Evolutionary conservation across 2,329 filamentous ascomycete species (phyloP), one percentile per base, ranked within the genome.

Genomic region (Penicillium hordei): DNA sequence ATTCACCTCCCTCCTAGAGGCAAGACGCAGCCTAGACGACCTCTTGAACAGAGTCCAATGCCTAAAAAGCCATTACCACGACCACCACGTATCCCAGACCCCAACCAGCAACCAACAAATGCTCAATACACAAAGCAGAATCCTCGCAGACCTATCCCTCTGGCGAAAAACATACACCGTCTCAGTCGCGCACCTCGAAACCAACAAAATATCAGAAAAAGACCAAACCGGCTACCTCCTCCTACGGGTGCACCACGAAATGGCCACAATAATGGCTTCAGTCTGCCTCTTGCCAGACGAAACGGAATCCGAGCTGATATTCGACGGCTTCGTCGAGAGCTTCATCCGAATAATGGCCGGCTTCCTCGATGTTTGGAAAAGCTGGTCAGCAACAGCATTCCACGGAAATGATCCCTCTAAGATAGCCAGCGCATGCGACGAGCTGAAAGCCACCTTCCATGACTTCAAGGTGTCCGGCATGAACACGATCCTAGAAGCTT

Each of bases 211-310:
- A 23, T 36, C 29, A 2, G 44, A 53, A 3, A 49, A 50, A 17
- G 51, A 63, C 1, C 57, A 64, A 19, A 57, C 67, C 2, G 59
- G 57, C n/a, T 61, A 75, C 44, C 53, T 59, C 1, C 57, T 81
- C 0, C 63, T 82, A 0, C 59, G 52, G 4, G 56, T 72, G 3
- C 78, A 81, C 56, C 70, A 81, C 61, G 70, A 66, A 50, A 75
- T 83, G 76, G 72, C 75, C 0, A 67, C 60, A 5, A 77, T 83
- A 55, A 80, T 82, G 73, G 67, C 68, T 5, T 60, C 48, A 12
- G 59, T 54, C 15, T 58, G 54, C 19, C 52, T 65, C 65, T 72
- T 34, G 1, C 34, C 44, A 21, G 50, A 36, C 9, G 55, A 5
- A 74, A 44, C 50, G 8, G 66, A 74, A 10, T 29, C 48, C 4